phyloP scores from a whole-genome alignment of 192 early-diverging fungal species.

The Gigaspora rosea region DNA sequence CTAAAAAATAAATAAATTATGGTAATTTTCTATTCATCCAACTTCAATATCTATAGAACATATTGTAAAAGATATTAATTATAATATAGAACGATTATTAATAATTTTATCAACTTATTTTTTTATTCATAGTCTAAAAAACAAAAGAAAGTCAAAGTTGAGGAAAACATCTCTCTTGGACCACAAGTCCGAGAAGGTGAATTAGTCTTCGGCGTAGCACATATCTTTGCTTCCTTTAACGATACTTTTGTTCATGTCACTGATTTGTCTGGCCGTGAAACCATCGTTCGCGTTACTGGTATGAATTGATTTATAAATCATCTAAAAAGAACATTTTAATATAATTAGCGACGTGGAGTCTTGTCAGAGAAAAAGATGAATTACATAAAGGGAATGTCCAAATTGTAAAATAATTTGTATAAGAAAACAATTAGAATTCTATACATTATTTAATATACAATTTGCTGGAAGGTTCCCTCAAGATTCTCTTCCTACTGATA shows the following conservation, averaged over 20 bases:
- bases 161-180: slow-evolving; percentile 92
- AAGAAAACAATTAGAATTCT: neutral
- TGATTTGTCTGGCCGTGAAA: slow-evolving; percentile 99
- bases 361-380: neutral
- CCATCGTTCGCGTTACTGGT: slow-evolving; percentile 98
- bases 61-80: too few relatives aligned
- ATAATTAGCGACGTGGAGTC: neutral
- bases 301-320: slow-evolving; percentile 38
- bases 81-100: too few relatives aligned
- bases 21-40: too few relatives aligned
- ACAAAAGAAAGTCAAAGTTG: slow-evolving; percentile 75
- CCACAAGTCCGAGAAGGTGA: slow-evolving; percentile 98
- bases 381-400: too few relatives aligned
- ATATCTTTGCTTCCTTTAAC: slow-evolving; percentile 99
- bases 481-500: neutral
- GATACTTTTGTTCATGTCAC: slow-evolving; percentile 99
- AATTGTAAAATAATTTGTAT: too few relatives aligned
- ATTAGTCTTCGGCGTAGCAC: slow-evolving; percentile 99
- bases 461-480: too few relatives aligned
- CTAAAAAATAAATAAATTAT: too few relatives aligned
- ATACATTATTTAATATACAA: neutral
- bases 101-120: too few relatives aligned
- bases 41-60: too few relatives aligned
- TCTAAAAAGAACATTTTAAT: neutral
- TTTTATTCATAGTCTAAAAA: slow-evolving; percentile 34